phyloP scores from a whole-genome alignment of 2,329 filamentous ascomycete species.

The Colletotrichum truncatum region DNA sequence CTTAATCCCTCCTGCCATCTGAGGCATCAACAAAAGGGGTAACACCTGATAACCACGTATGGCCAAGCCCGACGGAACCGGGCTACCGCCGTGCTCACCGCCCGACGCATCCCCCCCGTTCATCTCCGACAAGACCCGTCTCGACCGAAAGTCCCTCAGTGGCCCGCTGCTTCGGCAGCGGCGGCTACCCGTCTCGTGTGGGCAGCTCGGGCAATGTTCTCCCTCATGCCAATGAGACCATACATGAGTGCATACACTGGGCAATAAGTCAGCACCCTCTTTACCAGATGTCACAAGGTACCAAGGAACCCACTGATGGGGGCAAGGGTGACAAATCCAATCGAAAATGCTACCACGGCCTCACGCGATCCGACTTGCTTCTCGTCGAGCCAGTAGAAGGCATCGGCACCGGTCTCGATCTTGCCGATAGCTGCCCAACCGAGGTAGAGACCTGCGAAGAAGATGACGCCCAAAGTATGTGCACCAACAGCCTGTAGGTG shows the following conservation, averaged over 20 bases:
- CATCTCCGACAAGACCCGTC: constrained; percentile 30
- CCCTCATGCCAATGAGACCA: constrained; percentile 58
- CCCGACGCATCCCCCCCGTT: constrained; percentile 22
- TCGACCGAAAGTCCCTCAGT: constrained; percentile 31
- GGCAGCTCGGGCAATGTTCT: constrained; percentile 41
- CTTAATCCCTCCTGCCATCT: constrained; percentile 21
- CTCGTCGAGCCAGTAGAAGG: constrained; percentile 63
- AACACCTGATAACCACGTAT: constrained; percentile 14
- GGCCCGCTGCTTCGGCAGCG: constrained; percentile 23
- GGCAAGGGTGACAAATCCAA: constrained; percentile 54
- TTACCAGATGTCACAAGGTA: background rate
- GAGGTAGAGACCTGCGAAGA: constrained; percentile 54
- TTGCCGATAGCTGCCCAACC: constrained; percentile 59
- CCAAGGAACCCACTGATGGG: constrained; percentile 52
- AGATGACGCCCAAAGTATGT: constrained; percentile 52
- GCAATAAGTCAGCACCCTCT: constrained; percentile 5
- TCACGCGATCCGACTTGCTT: constrained; percentile 51
- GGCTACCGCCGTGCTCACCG: constrained; percentile 29
- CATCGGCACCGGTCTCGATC: constrained; percentile 52
- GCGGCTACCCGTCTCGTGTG: constrained; percentile 26
- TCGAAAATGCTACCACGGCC: constrained; percentile 53
- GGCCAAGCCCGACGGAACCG: constrained; percentile 28
- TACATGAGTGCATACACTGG: constrained; percentile 59
- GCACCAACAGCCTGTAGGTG: constrained; percentile 51
- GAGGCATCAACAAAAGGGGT: constrained; percentile 8